Conservation (phyloP, 345 rosid genomes). For the Pistacia vera region DNA sequence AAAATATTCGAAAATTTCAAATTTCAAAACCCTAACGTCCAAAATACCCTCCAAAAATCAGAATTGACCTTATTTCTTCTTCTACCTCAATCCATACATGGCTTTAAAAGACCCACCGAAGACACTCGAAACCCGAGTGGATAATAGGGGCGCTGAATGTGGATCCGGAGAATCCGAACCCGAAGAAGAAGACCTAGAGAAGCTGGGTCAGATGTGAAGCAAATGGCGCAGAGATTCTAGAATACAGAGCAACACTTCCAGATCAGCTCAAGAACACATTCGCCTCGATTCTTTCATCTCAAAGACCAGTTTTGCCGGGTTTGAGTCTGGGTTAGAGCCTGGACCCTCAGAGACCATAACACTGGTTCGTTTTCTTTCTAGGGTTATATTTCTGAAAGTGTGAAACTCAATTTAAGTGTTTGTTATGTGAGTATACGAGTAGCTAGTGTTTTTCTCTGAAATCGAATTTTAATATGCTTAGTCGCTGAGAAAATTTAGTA, state of each 20-base stretch:
- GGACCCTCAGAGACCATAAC: constrained; percentile 29
- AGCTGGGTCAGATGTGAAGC: constrained; percentile 57
- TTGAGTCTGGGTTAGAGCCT: constrained; percentile 36
- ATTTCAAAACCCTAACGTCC: constrained; percentile 26
- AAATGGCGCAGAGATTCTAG: constrained; percentile 62
- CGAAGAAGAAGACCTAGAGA: constrained; percentile 49
- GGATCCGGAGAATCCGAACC: constrained; percentile 25
- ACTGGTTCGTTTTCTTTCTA: constrained; percentile 36
- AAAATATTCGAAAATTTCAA: constrained; percentile 15
- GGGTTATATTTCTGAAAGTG: constrained; percentile 20
- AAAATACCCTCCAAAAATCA: constrained; percentile 6
- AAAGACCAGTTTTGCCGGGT: constrained; percentile 30
- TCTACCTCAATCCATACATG: constrained; percentile 16
- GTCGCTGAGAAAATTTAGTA: neutral
- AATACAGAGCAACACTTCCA: constrained; percentile 65
- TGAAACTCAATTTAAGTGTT: neutral
- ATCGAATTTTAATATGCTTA: neutral
- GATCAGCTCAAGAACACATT: constrained; percentile 58
- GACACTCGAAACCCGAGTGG: constrained; percentile 9
- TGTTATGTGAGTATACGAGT: neutral
- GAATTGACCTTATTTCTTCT: neutral
- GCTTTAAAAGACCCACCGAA: constrained; percentile 21
- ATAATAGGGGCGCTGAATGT: constrained; percentile 13
- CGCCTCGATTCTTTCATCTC: constrained; percentile 47
- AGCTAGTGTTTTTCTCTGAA: neutral